phyloP scores from a whole-genome alignment of 768 basidiomycete genomes.

The Boletus bicolor region DNA sequence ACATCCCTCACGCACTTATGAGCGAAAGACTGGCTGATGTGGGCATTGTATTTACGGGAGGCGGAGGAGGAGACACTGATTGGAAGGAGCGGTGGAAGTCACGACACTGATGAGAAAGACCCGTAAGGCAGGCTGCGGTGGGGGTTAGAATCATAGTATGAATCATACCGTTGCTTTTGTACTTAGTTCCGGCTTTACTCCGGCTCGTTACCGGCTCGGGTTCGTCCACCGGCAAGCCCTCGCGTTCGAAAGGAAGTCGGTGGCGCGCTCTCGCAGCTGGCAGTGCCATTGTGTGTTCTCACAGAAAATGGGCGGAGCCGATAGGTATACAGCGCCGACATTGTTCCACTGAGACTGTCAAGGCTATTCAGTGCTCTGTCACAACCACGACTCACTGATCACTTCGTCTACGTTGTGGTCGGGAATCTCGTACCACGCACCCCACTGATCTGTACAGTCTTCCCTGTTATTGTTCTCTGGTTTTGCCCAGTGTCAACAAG shows the following conservation, averaged over 20 bases:
- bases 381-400: too few species aligned
- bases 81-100: not conserved
- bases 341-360: too few species aligned
- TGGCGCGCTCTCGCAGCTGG: not conserved
- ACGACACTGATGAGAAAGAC: not conserved
- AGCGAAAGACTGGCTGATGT: conserved; percentile 14
- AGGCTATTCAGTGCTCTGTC: too few species aligned
- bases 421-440: too few species aligned
- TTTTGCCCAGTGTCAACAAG: too few species aligned
- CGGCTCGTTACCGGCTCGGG: not conserved
- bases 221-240: not conserved
- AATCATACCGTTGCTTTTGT: not conserved
- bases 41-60: conserved; percentile 1
- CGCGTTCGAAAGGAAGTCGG: not conserved
- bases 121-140: not conserved
- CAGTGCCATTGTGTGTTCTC: too few species aligned
- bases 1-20: conserved; percentile 11
- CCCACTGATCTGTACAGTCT: too few species aligned
- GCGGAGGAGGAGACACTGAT: not conserved
- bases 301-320: too few species aligned
- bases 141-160: not conserved
- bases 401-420: too few species aligned
- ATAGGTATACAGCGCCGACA: too few species aligned
- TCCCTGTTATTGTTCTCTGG: too few species aligned
- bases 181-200: conserved; percentile 14